phyloP scores from a whole-genome alignment of 345 rosid species.

The Gossypium stocksii region DNA sequence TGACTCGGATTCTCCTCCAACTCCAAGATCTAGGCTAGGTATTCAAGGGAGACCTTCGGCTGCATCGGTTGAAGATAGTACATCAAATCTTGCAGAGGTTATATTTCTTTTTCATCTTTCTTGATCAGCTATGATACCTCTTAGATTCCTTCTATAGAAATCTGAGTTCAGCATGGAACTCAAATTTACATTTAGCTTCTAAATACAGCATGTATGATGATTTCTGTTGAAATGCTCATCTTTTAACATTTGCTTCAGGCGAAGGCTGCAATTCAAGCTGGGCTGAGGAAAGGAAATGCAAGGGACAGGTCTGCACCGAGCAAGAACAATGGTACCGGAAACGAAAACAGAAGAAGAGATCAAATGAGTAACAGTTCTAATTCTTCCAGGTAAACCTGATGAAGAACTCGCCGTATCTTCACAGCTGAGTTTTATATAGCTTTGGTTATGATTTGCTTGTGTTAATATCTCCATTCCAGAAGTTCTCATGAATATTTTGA shows the following conservation, averaged over 20 bases:
- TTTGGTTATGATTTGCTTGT: slow-evolving; percentile 5
- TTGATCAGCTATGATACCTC: background rate
- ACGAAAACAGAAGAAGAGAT: slow-evolving; percentile 58
- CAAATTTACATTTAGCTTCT: background rate
- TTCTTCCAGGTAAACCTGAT: slow-evolving; percentile 55
- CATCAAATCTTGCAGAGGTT: slow-evolving; percentile 88
- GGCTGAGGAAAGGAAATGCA: slow-evolving; percentile 60
- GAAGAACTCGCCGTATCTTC: background rate
- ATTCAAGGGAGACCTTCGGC: slow-evolving; percentile 76
- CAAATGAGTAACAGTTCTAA: slow-evolving; percentile 51
- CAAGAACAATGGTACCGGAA: slow-evolving; percentile 42
- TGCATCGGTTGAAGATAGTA: slow-evolving; percentile 84
- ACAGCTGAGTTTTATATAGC: background rate
- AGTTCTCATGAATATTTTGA: slow-evolving; percentile 57
- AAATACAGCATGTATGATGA: slow-evolving; percentile 2
- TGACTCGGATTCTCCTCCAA: slow-evolving; percentile 78
- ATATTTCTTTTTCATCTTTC: background rate
- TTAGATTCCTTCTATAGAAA: background rate
- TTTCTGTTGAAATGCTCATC: slow-evolving; percentile 13
- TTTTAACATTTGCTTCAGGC: slow-evolving; percentile 45
- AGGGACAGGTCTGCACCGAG: slow-evolving; percentile 62
- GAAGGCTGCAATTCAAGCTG: slow-evolving; percentile 79
- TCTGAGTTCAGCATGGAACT: background rate
- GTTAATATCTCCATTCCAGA: slow-evolving; percentile 34
- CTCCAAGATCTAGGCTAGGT: slow-evolving; percentile 88